Base-by-base conservation (phyloP, 345 rosid genomes). In the Hypericum androsaemum region DNA sequence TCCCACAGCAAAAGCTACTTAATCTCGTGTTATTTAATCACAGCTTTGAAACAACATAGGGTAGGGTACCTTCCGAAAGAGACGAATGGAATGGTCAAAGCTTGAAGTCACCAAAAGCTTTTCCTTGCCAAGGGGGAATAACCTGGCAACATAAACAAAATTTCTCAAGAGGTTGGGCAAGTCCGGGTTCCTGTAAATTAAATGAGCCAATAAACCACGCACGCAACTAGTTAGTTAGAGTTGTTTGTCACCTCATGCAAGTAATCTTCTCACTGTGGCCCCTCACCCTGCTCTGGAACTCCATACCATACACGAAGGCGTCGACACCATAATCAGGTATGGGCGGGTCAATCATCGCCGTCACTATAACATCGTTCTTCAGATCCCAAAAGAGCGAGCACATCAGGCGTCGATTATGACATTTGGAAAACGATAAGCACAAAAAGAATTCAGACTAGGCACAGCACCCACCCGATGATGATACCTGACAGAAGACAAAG, bases 1-100 rank as follows among this genome's bases (percentile, higher is more conserved):
- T 46, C 52, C 49, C 7, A 40, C 32, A 53, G 38, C 15, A 37
- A n/a, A n/a, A n/a, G n/a, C n/a, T n/a, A n/a, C n/a, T n/a, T n/a
- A 32, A 41, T 50, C 46, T 16, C n/a, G 41, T 10, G 8, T 35
- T 9, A 22, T 22, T 37, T 14, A 16, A 36, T 49, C 42, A n/a
- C 28, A 44, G 44, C 3, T 43, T 22, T 13, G n/a, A n/a, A n/a
- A n/a, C n/a, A n/a, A n/a, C n/a, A n/a, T n/a, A n/a, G n/a, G n/a
- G n/a, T n/a, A n/a, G n/a, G n/a, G n/a, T 71, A 84, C 92, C 88
- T 84, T 80, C 83, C 80, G 71, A 84, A 84, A 84, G 12, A 78
- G 47, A 48, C 87, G 83, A 73, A 84, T 74, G 5, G 87, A 64
- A 50, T 61, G 87, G 46, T 77, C 87, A 56, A 52, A 57, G 57